Conservation (phyloP, 2,329 filamentous ascomycete genomes). For the Arthrinium phaeospermum region DNA sequence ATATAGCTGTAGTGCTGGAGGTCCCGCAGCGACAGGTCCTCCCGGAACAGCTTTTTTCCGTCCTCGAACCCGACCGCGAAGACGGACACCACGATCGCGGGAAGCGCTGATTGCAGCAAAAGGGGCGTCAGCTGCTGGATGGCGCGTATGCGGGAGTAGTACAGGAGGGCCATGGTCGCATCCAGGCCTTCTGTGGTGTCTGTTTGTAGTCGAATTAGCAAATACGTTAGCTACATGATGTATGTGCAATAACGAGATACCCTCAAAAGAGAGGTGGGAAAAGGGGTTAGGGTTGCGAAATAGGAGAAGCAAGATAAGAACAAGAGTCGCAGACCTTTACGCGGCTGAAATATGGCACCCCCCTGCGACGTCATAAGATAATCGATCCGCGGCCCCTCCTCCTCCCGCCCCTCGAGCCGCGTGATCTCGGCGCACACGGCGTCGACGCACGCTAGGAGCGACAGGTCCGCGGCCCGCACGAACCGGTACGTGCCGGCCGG, state of each 20-base stretch:
- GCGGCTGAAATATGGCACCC: neutral
- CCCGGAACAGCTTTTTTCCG: conserved; percentile 1
- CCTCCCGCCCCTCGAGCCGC: conserved; percentile 30
- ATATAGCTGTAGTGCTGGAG: neutral
- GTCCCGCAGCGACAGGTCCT: conserved; percentile 18
- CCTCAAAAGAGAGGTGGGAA: neutral
- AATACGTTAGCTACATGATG: neutral
- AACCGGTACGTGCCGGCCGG: conserved; percentile 41
- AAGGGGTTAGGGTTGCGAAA: neutral
- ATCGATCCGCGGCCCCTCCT: conserved; percentile 37
- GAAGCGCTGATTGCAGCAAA: conserved; percentile 23
- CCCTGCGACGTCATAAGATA: conserved; percentile 40
- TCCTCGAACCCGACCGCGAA: conserved; percentile 15
- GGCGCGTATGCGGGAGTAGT: conserved; percentile 40
- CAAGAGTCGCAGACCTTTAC: neutral
- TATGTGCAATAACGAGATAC: neutral
- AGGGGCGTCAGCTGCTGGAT: conserved; percentile 35
- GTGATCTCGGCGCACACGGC: conserved; percentile 36
- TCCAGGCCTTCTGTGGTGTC: conserved; percentile 41
- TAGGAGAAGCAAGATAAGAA: neutral
- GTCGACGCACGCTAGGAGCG: conserved; percentile 43
- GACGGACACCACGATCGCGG: conserved; percentile 18
- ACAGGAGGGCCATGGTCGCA: conserved; percentile 35
- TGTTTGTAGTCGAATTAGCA: conserved; percentile 15
- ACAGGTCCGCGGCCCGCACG: conserved; percentile 38